Evolutionary conservation across 2,329 filamentous ascomycete genomes (phyloP), one percentile per base, ranked within the genome.

Genomic region (Aspergillus intermedius): DNA sequence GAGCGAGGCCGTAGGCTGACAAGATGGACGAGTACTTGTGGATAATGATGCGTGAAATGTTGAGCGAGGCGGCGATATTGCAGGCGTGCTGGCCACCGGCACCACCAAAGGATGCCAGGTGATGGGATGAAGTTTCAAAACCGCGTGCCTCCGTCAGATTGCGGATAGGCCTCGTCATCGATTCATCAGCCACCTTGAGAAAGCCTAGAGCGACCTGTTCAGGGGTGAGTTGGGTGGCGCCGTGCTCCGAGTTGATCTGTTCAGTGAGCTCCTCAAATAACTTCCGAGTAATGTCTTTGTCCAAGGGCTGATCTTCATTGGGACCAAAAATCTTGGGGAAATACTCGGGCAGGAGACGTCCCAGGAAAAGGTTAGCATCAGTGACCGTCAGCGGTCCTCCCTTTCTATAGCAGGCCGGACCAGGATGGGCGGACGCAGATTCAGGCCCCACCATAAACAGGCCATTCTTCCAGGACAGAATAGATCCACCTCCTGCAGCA

Each of bases 271-370:
- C 81, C 54, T 85, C 77, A 49, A 95, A 85, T 1, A 86, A 77
- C 59, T 78, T 82, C 65, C 81, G 78, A 62, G 87, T 93, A 1
- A 87, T 86, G 47, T 84, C 77, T 1, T 79, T 73, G 62, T 94
- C 89, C 1, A 95, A 69, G 0, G 82, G 86, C 65, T 94, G 81
- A 52, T 94, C 77, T 63, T 95, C 89, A 40, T 89, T 84, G 67
- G 87, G 84, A 43, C 90, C 90, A 60, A 95, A 95, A 50, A 95
- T 95, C 65, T 89, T 91, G 2, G 91, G 91, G 62, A 96, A 96
- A 74, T 93, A 95, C 53, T 94, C 88, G 0, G 90, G 89, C 1
- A 94, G 70, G 3, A 95, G 73, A 34, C 91, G 80, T 0, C 91
- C 90, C 0, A 95, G 80, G 59, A 88, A 88, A 5, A 95, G 68